Evolutionary conservation across 2,329 filamentous ascomycete species (phyloP), one percentile per base, ranked within the genome.

Genomic region (Nigrograna mackinnonii): DNA sequence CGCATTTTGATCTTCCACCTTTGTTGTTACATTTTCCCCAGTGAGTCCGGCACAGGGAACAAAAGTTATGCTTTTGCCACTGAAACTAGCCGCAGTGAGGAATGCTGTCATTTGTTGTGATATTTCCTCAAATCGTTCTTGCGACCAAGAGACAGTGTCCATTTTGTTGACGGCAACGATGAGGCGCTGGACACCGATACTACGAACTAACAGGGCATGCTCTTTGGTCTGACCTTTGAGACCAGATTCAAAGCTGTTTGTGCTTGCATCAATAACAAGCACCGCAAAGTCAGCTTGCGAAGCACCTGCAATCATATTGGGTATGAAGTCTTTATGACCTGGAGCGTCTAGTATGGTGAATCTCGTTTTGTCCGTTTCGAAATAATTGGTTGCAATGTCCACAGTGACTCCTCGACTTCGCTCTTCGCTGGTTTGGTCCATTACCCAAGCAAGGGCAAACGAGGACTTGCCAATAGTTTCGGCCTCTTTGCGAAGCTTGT

Each of bases 251-350:
- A 97, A 96, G 22, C 91, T 91, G 22, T 92, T 94, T 0, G 83
- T 89, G 44, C 87, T 86, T 4, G 92, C 87, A 65, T 99, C 94
- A 46, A 99, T 89, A 16, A 99, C 94, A 3, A 99, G 76, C 1
- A 99, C 87, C 0, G 91, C 94, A 68, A 97, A 94, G 66, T 99
- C 94, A 7, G 94, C 95, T 69, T 96, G 92, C 45, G 89, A 94
- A 3, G 92, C 91, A 12, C 94, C 94, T 2, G 92, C 92, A 65
- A 99, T 96, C 94, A 99, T 99, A 67, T 96, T 99, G 1, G 94
- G 94, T 16, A 99, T 91, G 63, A 97, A 99, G 65, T 99, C 94
- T 47, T 85, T 82, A 68, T 99, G 94, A 0, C 94, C 94, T 0
- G 94, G 94, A 0, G 94, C 92, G 65, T 99, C 94, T 4, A 99